A percentile compares a stretch with the other conserved stretches of the same genome.
Conservation (phyloP, 2,329 filamentous ascomycete genomes). For the Fusarium vanettenii region DNA sequence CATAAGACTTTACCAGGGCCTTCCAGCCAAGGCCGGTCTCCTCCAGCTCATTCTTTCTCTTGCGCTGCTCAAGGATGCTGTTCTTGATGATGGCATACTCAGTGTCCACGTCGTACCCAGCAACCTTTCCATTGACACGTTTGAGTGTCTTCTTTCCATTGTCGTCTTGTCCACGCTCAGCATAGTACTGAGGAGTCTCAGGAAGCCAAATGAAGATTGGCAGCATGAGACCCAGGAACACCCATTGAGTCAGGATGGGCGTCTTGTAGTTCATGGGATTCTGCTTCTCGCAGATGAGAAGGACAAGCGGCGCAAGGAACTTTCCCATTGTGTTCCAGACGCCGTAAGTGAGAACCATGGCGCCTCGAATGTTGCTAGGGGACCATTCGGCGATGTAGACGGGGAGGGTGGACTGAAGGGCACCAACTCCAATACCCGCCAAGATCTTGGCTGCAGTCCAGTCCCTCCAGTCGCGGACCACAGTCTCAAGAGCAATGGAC, state of each 20-base stretch:
- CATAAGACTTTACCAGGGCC: slow-evolving; percentile 1
- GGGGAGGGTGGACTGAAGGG: slow-evolving; percentile 13
- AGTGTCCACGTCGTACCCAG: slow-evolving; percentile 7
- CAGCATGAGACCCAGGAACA: slow-evolving; percentile 20
- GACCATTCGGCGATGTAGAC: slow-evolving; percentile 24
- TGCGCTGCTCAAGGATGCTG: slow-evolving; percentile 17
- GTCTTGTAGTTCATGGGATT: slow-evolving; percentile 11
- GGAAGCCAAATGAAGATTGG: slow-evolving; percentile 27
- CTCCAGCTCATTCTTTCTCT: slow-evolving; percentile 1
- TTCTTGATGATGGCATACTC: slow-evolving; percentile 25
- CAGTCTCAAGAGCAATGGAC: not conserved
- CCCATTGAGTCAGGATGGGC: slow-evolving; percentile 24
- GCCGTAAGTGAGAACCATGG: slow-evolving; percentile 19
- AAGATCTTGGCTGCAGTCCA: not conserved
- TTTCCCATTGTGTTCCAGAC: slow-evolving; percentile 23
- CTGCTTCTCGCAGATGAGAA: slow-evolving; percentile 10
- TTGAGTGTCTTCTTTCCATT: slow-evolving; percentile 6
- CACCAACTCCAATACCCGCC: slow-evolving; percentile 10
- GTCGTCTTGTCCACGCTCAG: slow-evolving; percentile 6
- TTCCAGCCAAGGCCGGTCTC: not conserved
- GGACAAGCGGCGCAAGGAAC: slow-evolving; percentile 14
- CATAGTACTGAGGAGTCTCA: slow-evolving; percentile 22
- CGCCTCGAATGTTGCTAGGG: slow-evolving; percentile 19
- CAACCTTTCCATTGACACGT: slow-evolving; percentile 15
- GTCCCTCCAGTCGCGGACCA: not conserved